Evolutionary conservation across 345 rosid species (phyloP).

Genomic region (Aquilaria malaccensis): DNA sequence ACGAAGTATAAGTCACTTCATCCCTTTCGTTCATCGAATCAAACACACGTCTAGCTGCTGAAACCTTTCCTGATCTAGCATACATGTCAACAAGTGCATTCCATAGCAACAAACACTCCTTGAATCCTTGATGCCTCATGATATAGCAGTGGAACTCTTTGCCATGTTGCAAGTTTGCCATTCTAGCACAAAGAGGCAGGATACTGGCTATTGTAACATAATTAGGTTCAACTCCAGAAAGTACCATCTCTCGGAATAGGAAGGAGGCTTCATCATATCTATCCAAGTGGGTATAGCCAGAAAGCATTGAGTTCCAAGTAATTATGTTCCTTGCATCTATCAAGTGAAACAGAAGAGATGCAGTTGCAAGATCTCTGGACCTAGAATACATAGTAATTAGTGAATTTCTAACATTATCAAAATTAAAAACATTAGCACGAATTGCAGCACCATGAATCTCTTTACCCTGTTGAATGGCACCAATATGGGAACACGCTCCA

Average conservation of each 20-base stretch:
- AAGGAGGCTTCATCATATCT: constrained; percentile 55
- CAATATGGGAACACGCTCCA: constrained; percentile 62
- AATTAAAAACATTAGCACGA: constrained; percentile 27
- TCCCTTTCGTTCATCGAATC: constrained; percentile 47
- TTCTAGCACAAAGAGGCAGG: constrained; percentile 73
- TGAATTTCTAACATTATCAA: constrained; percentile 52
- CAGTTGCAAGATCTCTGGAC: constrained; percentile 43
- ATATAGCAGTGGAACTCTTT: constrained; percentile 80
- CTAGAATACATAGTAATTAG: constrained; percentile 72
- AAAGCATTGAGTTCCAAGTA: constrained; percentile 76
- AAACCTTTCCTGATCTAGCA: constrained; percentile 64
- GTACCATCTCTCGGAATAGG: constrained; percentile 56
- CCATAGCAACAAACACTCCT: constrained; percentile 43
- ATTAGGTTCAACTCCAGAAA: constrained; percentile 53
- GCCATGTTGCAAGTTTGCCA: constrained; percentile 79
- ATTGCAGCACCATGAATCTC: constrained; percentile 59
- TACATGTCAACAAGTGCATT: constrained; percentile 78
- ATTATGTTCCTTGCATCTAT: constrained; percentile 35
- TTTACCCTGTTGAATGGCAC: constrained; percentile 44
- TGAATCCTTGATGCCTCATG: constrained; percentile 36
- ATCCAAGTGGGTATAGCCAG: constrained; percentile 49
- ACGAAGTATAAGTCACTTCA: constrained; percentile 73
- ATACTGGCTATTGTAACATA: constrained; percentile 63
- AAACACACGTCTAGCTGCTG: constrained; percentile 46
- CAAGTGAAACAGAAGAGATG: constrained; percentile 35